Evolutionary conservation across 805 yeast genomes (phyloP).

Genomic region (Ogataea ganodermae): DNA sequence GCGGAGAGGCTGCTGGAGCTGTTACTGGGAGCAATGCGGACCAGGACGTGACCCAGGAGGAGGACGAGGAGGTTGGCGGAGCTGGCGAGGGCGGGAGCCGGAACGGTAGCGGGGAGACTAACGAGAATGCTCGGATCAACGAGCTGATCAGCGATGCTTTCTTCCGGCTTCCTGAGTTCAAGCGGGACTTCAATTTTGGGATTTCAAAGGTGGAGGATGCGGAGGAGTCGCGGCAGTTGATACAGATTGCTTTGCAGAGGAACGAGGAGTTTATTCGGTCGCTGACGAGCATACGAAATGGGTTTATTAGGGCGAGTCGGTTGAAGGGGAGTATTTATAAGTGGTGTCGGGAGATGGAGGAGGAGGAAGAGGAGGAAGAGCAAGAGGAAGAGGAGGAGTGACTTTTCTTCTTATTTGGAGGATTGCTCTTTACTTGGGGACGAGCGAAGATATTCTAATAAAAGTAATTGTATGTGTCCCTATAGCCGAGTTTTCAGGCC

Average conservation of each 20-base stretch:
- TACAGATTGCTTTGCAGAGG: slow-evolving; percentile 78
- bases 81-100: slow-evolving; percentile 14
- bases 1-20: slow-evolving; percentile 1
- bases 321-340: slow-evolving; percentile 65
- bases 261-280: slow-evolving; percentile 85
- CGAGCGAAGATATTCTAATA: no score
- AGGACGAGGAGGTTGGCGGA: slow-evolving; percentile 24
- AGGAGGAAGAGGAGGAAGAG: slow-evolving; percentile 51
- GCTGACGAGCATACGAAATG: slow-evolving; percentile 69
- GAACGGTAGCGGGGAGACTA: slow-evolving; percentile 1
- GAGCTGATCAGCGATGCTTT: slow-evolving; percentile 52
- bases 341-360: slow-evolving; percentile 89
- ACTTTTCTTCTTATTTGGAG: no score
- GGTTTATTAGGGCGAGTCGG: slow-evolving; percentile 76
- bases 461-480: no score
- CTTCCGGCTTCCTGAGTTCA: slow-evolving; percentile 59
- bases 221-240: slow-evolving; percentile 69
- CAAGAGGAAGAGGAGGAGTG: slow-evolving; percentile 8
- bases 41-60: slow-evolving; percentile 26
- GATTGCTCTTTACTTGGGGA: no score
- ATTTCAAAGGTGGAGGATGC: slow-evolving; percentile 53
- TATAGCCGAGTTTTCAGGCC: no score
- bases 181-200: slow-evolving; percentile 51
- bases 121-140: slow-evolving; percentile 17
- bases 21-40: slow-evolving; percentile 18